phyloP scores from a whole-genome alignment of 306 rosid species.

The Luffa aegyptiaca region DNA sequence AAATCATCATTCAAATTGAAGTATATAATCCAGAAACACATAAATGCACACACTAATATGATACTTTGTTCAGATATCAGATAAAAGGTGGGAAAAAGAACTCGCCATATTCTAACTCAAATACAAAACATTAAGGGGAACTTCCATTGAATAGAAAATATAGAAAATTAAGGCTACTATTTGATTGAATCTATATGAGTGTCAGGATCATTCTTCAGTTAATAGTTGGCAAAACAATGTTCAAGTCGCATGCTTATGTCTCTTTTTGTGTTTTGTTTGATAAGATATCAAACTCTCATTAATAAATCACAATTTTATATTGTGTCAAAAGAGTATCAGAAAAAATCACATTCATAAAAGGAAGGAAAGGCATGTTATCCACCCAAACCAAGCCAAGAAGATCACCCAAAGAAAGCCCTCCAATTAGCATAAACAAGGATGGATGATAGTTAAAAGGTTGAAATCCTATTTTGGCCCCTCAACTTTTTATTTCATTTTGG shows the following conservation, averaged over 20 bases:
- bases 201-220: not conserved
- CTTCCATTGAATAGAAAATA: not conserved
- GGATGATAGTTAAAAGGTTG: not conserved
- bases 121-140: not conserved
- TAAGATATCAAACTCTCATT: not conserved
- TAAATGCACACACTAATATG: not conserved
- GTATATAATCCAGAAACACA: not conserved
- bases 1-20: conserved; percentile 15
- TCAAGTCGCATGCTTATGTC: not conserved
- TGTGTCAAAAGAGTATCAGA: not conserved
- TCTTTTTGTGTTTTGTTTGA: not conserved
- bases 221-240: not conserved
- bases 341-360: not conserved
- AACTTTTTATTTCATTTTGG: not conserved
- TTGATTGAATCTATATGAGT: not conserved
- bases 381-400: not conserved
- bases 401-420: not conserved
- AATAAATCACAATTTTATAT: not conserved
- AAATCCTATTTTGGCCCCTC: not conserved
- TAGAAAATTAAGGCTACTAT: not conserved
- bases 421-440: not conserved
- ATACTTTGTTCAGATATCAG: not conserved
- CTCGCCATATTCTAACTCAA: not conserved
- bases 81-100: not conserved
- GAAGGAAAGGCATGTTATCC: not conserved